phyloP scores from a whole-genome alignment of 2,329 filamentous ascomycete genomes.

The Orbilia javanica region DNA sequence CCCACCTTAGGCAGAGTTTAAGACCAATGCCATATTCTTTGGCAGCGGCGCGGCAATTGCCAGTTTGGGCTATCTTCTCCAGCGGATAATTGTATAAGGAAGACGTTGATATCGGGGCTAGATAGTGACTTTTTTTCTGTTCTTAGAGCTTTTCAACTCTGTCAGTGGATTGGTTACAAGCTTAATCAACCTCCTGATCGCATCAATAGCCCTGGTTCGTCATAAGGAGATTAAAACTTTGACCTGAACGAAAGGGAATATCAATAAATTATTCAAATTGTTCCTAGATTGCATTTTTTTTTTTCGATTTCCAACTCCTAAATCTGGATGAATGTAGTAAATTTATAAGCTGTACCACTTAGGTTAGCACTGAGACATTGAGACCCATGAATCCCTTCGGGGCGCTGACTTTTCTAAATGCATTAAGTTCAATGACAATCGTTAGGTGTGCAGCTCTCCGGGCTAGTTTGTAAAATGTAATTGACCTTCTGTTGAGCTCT shows the following conservation, averaged over 20 bases:
- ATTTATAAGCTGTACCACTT: no score
- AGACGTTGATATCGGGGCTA: background rate
- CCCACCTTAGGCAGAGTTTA: background rate
- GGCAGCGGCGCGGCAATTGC: no score
- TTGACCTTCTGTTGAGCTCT: no score
- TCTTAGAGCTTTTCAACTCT: background rate
- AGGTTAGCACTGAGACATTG: no score
- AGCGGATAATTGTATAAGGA: background rate
- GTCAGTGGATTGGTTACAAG: background rate
- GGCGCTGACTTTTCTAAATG: no score
- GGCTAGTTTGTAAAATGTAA: no score
- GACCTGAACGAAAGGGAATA: background rate
- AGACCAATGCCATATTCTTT: background rate
- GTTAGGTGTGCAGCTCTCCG: no score
- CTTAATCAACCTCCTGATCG: background rate
- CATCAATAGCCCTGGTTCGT: background rate
- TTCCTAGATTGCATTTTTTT: no score
- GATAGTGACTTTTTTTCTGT: background rate
- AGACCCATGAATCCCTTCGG: no score
- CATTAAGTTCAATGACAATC: no score
- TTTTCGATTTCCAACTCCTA: no score
- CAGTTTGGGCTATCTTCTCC: background rate
- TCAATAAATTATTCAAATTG: slow-evolving; percentile 1
- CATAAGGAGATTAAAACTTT: background rate
- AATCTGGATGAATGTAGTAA: no score